Base-by-base conservation (phyloP, 768 basidiomycete genomes). In the Imleria badia region DNA sequence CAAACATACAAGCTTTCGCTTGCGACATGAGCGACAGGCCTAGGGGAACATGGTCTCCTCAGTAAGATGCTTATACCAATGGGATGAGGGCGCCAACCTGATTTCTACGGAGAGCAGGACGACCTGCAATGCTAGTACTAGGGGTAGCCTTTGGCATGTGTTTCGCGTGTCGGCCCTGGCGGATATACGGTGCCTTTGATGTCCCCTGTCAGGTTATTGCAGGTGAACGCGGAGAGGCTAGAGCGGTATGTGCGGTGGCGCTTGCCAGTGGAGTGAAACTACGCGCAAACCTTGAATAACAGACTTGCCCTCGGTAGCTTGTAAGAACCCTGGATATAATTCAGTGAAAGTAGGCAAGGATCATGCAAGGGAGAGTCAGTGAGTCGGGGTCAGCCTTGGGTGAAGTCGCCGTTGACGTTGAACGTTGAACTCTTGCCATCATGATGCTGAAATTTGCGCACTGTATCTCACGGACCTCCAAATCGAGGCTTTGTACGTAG, bases 21-120 rank as follows among this genome's bases (percentile, higher is more conserved):
- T 91, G 59, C 91, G 85, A 73, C 91, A 93, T 43, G 89, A 83
- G 29, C 85, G 81, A 72, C 89, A 91, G 45, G 89, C 89, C 88
- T 90, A 56, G 39, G 23, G 15, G 29, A n/a, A 41, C 14, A 20
- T 46, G 44, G 48, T 43, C 22, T 47, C n/a, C 48, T 42, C 36
- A 34, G 48, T 56, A 51, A 52, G 48, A 62, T 49, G 44, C 29
- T 35, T n/a, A 61, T 45, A 42, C 13, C 35, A 15, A n/a, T 44
- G 51, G 46, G 30, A 36, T 20, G 30, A 29, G 41, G 33, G 19
- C 43, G 31, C 20, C 67, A 58, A 85, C 89, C 80, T 91, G 89
- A 66, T 91, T 91, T 70, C 89, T 79, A 44, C 89, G 85, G 53
- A 91, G 79, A 40, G 89, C 83, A 52, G 87, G 80, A 20, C 87